Evolutionary conservation across 2,329 filamentous ascomycete species (phyloP).

Genomic region (Cercospora brassicicola): DNA sequence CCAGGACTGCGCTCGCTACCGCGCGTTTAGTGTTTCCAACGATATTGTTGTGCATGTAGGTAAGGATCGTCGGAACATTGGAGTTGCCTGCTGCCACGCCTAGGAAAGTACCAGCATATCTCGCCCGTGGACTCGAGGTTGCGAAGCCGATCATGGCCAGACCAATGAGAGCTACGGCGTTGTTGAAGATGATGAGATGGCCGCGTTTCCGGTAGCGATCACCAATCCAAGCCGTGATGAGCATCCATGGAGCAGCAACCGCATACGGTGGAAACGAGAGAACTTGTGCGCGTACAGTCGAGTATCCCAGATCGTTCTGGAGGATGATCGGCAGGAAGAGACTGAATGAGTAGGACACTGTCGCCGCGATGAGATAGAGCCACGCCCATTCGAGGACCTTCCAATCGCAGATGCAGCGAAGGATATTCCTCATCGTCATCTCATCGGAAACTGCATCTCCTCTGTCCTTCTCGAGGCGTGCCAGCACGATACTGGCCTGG

Average conservation of each 20-base stretch:
- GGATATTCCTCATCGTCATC: slow-evolving; percentile 8
- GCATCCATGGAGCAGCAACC: neutral
- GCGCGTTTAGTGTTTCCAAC: neutral
- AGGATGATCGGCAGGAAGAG: slow-evolving; percentile 76
- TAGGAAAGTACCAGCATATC: neutral
- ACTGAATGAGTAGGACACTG: slow-evolving; percentile 70
- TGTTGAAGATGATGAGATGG: neutral
- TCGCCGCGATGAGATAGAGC: slow-evolving; percentile 44
- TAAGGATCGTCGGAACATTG: neutral
- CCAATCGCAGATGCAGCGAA: slow-evolving; percentile 3
- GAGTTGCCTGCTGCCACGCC: neutral
- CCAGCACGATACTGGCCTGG: neutral
- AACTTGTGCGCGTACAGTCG: neutral
- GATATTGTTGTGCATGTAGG: neutral
- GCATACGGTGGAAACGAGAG: neutral
- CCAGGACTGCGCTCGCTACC: neutral
- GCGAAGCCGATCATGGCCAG: neutral
- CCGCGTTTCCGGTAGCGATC: neutral
- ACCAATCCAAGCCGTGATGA: neutral
- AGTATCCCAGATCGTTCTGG: neutral
- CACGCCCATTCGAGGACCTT: slow-evolving; percentile 6
- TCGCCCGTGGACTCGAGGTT: neutral
- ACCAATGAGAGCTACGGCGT: neutral
- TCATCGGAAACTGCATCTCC: neutral
- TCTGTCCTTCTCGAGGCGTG: neutral